Percentiles rank a stretch among this genome's conserved stretches.
Evolutionary conservation across 78 protist genomes (phyloP).

Genomic region (Polysphondylium violaceum): DNA sequence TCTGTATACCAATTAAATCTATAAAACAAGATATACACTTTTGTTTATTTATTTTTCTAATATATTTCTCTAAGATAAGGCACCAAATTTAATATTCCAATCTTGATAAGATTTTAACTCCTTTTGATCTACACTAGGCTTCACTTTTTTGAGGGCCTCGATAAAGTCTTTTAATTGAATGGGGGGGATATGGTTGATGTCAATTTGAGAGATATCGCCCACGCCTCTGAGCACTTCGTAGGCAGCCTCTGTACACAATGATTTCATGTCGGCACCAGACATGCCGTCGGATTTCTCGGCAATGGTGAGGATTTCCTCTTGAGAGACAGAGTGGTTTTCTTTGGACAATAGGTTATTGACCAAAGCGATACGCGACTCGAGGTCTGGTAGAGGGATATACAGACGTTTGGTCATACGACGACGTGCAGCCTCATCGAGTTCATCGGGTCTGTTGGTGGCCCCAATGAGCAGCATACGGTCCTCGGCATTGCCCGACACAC

Average conservation of each 20-base stretch:
- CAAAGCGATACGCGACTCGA: slow-evolving; percentile 17
- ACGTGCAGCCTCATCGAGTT: slow-evolving; percentile 96
- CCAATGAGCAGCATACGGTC: slow-evolving; percentile 72
- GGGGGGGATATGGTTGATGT: slow-evolving; percentile 12
- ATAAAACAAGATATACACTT: too few species aligned
- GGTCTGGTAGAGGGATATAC: slow-evolving; percentile 92
- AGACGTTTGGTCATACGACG: slow-evolving; percentile 89
- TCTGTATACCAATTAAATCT: too few species aligned
- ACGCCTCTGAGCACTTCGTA: slow-evolving; percentile 83
- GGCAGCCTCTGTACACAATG: slow-evolving; percentile 90
- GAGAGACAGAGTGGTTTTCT: neutral
- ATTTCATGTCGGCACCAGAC: slow-evolving; percentile 88
- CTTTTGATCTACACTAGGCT: slow-evolving; percentile 61
- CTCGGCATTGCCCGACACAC: slow-evolving; percentile 57
- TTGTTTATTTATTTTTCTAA: too few species aligned
- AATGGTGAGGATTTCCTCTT: neutral
- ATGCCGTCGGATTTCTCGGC: slow-evolving; percentile 81
- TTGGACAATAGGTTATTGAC: slow-evolving; percentile 13
- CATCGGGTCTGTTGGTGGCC: slow-evolving; percentile 90
- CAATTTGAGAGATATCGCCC: slow-evolving; percentile 2
- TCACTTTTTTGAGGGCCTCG: slow-evolving; percentile 9
- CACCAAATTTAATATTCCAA: slow-evolving; percentile 75
- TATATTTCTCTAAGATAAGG: too few species aligned
- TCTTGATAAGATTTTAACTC: slow-evolving; percentile 36
- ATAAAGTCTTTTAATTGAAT: slow-evolving; percentile 50